These are phyloP conservation scores for Alternaria incomplexa DNA, from an alignment of 2,329 filamentous ascomycete species.

Conservation along the genomic window DNA sequence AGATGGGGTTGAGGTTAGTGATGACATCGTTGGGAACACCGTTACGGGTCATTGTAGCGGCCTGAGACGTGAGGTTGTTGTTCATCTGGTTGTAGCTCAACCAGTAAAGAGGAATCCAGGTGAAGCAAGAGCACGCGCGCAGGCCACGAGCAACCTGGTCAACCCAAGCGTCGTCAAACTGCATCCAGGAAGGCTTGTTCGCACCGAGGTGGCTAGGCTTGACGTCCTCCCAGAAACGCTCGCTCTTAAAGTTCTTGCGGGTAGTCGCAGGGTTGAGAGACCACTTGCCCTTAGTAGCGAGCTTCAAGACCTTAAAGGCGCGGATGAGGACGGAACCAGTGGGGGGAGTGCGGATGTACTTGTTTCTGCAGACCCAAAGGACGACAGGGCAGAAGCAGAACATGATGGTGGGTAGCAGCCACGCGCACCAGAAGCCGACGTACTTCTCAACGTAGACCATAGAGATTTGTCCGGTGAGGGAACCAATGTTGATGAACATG, in stretches of 20 bases:
- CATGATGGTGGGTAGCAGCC: constrained; percentile 69
- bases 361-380: constrained; percentile 64
- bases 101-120: constrained; percentile 59
- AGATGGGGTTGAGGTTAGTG: constrained; percentile 61
- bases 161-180: constrained; percentile 82
- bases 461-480: constrained; percentile 70
- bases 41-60: constrained; percentile 59
- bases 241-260: constrained; percentile 63
- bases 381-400: constrained; percentile 69
- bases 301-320: constrained; percentile 65
- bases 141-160: constrained; percentile 57
- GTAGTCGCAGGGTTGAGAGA: constrained; percentile 66
- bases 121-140: constrained; percentile 54
- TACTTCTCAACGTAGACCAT: constrained; percentile 81
- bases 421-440: constrained; percentile 77
- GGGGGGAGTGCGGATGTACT: constrained; percentile 68
- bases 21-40: constrained; percentile 64
- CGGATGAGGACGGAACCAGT: constrained; percentile 75
- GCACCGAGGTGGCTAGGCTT: constrained; percentile 69
- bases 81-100: constrained; percentile 62
- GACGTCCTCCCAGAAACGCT: constrained; percentile 69
- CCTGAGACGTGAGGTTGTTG: constrained; percentile 63
- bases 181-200: constrained; percentile 74
- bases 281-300: constrained; percentile 69
- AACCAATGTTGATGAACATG: constrained; percentile 61